phyloP scores from a whole-genome alignment of 2,329 filamentous ascomycete species.

The Pseudohalonectria lignicola region DNA sequence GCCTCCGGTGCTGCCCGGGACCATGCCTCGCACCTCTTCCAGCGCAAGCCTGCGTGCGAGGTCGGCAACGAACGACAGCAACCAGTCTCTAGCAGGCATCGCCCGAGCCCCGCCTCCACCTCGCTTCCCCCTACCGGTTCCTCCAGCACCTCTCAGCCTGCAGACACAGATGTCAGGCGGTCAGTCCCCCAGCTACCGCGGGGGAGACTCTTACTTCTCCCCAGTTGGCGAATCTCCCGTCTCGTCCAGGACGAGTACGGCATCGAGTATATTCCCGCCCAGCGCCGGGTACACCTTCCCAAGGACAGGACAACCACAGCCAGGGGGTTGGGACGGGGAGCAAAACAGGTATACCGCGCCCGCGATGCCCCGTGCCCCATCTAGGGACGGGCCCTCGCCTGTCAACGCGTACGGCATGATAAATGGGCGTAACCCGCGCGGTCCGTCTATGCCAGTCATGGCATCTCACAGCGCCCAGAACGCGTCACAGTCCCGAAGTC shows the following conservation, averaged over 20 bases:
- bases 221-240: slow-evolving; percentile 71
- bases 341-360: slow-evolving; percentile 78
- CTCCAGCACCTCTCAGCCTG: slow-evolving; percentile 52
- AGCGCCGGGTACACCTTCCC: slow-evolving; percentile 55
- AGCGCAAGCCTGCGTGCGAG: slow-evolving; percentile 65
- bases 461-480: slow-evolving; percentile 34
- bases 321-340: slow-evolving; percentile 52
- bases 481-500: slow-evolving; percentile 59
- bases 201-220: slow-evolving; percentile 86
- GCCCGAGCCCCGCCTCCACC: slow-evolving; percentile 49
- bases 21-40: slow-evolving; percentile 57
- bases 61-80: slow-evolving; percentile 64
- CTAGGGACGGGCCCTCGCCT: slow-evolving; percentile 60
- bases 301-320: slow-evolving; percentile 58
- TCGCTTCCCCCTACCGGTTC: slow-evolving; percentile 57
- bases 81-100: slow-evolving; percentile 44
- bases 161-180: slow-evolving; percentile 42
- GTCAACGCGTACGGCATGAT: slow-evolving; percentile 48
- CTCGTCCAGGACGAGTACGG: slow-evolving; percentile 63
- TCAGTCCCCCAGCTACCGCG: slow-evolving; percentile 49
- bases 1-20: slow-evolving; percentile 23
- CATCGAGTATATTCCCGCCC: slow-evolving; percentile 58
- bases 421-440: slow-evolving; percentile 55
- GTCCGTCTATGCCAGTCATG: slow-evolving; percentile 72
- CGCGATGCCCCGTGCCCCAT: slow-evolving; percentile 71